phyloP scores from a whole-genome alignment of 192 early-diverging fungal genomes.

The Backusella mclennaniae region DNA sequence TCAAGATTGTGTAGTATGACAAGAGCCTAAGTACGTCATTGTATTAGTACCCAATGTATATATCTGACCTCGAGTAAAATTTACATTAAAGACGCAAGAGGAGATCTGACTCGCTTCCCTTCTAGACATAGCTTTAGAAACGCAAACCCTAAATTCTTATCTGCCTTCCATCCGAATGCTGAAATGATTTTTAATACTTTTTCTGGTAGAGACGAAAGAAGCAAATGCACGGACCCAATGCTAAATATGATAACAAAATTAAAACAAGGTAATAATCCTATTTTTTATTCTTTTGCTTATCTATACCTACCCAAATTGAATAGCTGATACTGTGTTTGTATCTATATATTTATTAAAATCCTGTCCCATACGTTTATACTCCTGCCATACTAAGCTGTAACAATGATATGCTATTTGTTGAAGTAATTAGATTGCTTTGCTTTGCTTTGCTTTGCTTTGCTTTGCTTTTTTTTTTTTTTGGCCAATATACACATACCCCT shows the following conservation, averaged over 20 bases:
- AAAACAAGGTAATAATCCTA: neutral
- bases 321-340: conserved; percentile 34
- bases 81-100: conserved; percentile 55
- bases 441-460: neutral
- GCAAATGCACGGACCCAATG: conserved; percentile 36
- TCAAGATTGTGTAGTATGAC: conserved; percentile 32
- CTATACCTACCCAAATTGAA: conserved; percentile 36
- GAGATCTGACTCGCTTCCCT: conserved; percentile 48
- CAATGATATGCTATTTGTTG: conserved; percentile 29
- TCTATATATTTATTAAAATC: conserved; percentile 32
- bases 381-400: conserved; percentile 39
- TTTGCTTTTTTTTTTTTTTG: neutral
- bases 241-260: conserved; percentile 4
- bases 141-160: conserved; percentile 54
- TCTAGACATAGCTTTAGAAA: conserved; percentile 45
- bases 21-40: conserved; percentile 12
- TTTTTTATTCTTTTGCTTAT: neutral
- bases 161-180: conserved; percentile 53
- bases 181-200: conserved; percentile 42
- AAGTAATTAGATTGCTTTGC: neutral
- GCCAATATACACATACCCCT: conserved; percentile 39
- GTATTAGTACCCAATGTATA: neutral
- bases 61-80: neutral
- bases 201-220: conserved; percentile 27
- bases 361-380: conserved; percentile 42